Evolutionary conservation across 345 rosid species (phyloP), one percentile per base, ranked within the genome.

Genomic region (Murraya paniculata): DNA sequence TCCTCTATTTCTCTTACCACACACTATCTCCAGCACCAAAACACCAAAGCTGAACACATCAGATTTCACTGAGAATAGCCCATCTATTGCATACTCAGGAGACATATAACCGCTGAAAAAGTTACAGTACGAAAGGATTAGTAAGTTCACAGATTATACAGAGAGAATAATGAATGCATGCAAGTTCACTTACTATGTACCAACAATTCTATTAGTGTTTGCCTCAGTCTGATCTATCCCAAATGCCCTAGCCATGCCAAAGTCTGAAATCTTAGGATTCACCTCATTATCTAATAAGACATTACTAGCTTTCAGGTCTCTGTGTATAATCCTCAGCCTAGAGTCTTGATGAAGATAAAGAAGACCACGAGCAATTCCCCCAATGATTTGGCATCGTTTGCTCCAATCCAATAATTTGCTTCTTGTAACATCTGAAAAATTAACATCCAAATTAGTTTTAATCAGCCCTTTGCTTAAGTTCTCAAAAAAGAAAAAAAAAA

Each of bases 1-100:
- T 27, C 90, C 87, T 57, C 86, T 69, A 70, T 85, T 87, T 67
- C 81, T 78, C 72, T 78, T 86, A 5, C 84, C 84, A 38, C 86
- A 82, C 58, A 89, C 64, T 16, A 83, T 84, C 81, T 89, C 89
- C 1, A 87, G 75, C 27, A 87, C 79, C n/a, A 85, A 67, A 67
- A 87, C 85, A 14, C 91, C 89, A 70, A 82, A 87, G 55, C 89
- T 85, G 35, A 89, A 87, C 39, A 84, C 87, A n/a, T 87, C 87
- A 0, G 83, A 87, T 68, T 84, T 87, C 22, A 78, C 18, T 45
- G 50, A 45, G 50, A 45, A 45, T 45, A 45, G 50, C 18, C 50
- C 50, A 45, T 45, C 50, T 45, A 45, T 45, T 45, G 18, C 50
- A 45, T 45, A 45, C 50, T 45, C 50, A 45, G 50, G 50, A 45